Evolutionary conservation across 306 rosid genomes (phyloP).

Genomic region (Lathyrus sativus): DNA sequence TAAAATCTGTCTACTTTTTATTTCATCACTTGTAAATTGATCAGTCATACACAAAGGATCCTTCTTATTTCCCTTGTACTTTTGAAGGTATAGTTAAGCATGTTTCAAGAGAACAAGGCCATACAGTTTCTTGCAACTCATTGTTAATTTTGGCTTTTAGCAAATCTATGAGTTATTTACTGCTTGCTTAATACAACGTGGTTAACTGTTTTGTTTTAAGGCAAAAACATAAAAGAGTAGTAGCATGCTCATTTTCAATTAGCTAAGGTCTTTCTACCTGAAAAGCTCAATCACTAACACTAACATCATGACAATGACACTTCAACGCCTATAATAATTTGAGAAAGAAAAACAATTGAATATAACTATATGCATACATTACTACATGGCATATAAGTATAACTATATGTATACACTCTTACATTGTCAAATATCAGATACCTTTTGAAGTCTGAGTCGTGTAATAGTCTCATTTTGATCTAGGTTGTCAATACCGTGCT

Average conservation of each 20-base stretch:
- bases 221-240: neutral
- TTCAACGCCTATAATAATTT: neutral
- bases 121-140: conserved; percentile 3
- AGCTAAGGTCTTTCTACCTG: conserved; percentile 13
- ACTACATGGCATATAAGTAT: too few relatives aligned
- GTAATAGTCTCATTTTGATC: too few relatives aligned
- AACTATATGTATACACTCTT: too few relatives aligned
- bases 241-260: conserved; percentile 9
- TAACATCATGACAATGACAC: neutral
- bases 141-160: conserved; percentile 8
- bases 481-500: too few relatives aligned
- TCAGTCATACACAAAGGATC: conserved; percentile 19
- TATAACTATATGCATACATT: neutral
- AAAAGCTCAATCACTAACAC: neutral
- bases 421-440: neutral
- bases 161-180: neutral
- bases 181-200: conserved; percentile 7
- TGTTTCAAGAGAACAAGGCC: neutral
- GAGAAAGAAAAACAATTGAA: neutral
- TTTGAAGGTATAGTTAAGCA: neutral
- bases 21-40: conserved; percentile 39
- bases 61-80: conserved; percentile 21
- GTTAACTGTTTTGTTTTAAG: conserved; percentile 1
- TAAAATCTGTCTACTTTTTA: conserved; percentile 32
- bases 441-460: neutral